Conservation (phyloP, 768 basidiomycete genomes). For the Cubamyces sp. region DNA sequence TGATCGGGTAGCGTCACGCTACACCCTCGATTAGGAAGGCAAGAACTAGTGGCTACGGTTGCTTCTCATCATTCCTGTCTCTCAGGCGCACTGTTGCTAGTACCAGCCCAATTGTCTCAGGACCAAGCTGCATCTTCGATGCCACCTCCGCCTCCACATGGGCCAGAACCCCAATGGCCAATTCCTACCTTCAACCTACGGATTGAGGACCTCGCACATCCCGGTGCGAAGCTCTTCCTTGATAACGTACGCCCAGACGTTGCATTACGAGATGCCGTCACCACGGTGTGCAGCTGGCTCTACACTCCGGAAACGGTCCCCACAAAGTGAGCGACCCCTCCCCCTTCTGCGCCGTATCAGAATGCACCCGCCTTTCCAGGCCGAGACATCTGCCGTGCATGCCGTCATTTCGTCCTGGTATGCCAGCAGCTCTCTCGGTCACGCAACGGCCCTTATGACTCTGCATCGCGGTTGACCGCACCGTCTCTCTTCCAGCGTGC, state of each 20-base stretch:
- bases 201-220: conserved; percentile 62
- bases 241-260: conserved; percentile 48
- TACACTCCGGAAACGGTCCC: conserved; percentile 51
- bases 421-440: conserved; percentile 25
- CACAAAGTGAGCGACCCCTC: conserved; percentile 44
- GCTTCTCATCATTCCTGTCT: no score
- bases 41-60: not conserved
- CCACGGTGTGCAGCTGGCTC: conserved; percentile 44
- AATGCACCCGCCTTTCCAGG: conserved; percentile 6
- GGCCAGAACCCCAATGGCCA: conserved; percentile 45
- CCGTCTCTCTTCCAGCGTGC: conserved; percentile 44
- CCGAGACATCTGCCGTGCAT: conserved; percentile 25
- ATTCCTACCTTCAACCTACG: conserved; percentile 59
- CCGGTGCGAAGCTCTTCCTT: conserved; percentile 62
- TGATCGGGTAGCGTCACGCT: conserved; percentile 1
- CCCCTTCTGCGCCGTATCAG: not conserved
- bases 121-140: not conserved
- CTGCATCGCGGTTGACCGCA: conserved; percentile 12
- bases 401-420: conserved; percentile 41
- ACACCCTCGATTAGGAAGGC: not conserved
- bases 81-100: not conserved
- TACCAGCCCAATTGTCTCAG: not conserved
- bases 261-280: conserved; percentile 42
- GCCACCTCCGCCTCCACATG: conserved; percentile 33
- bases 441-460: conserved; percentile 17